Percentiles rank a stretch among this genome's conserved stretches.
These are phyloP conservation scores for Solidago caesia DNA, from an alignment of 129 eudicot genomes.

Conservation along the genomic window DNA sequence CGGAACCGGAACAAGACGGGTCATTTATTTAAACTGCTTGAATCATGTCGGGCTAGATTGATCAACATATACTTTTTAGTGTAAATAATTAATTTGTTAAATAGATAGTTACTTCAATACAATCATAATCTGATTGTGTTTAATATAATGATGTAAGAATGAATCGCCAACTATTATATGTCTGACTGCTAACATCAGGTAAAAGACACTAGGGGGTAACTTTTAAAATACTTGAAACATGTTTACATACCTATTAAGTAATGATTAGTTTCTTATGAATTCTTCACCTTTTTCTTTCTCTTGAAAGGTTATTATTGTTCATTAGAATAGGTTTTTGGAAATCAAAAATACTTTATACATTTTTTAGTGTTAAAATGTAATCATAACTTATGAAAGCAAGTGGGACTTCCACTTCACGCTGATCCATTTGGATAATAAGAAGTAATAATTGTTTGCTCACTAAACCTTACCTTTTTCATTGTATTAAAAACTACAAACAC, in stretches of 20 bases:
- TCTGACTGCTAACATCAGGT: too few relatives aligned
- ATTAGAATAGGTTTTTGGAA: background rate
- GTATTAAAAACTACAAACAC: background rate
- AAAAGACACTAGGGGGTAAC: too few relatives aligned
- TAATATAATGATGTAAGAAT: background rate
- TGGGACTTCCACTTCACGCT: conserved; percentile 21
- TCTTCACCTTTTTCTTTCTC: too few relatives aligned
- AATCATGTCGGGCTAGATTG: too few relatives aligned
- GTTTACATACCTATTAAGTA: background rate
- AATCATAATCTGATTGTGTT: background rate
- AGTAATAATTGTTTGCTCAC: background rate
- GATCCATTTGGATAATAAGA: conserved; percentile 12
- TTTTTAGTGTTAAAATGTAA: background rate
- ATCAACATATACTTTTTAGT: too few relatives aligned
- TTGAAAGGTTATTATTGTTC: background rate
- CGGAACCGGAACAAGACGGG: too few relatives aligned
- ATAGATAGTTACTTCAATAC: background rate
- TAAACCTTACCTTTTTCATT: background rate
- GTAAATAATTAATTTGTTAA: too few relatives aligned
- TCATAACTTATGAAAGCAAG: conserved; percentile 16
- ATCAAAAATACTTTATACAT: background rate
- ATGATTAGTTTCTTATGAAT: background rate
- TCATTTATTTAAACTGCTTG: too few relatives aligned
- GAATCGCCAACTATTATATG: too few relatives aligned
- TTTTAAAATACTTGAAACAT: background rate